Evolutionary conservation across 2,329 filamentous ascomycete species (phyloP), one percentile per base, ranked within the genome.

Genomic region (Cadophora sp.): DNA sequence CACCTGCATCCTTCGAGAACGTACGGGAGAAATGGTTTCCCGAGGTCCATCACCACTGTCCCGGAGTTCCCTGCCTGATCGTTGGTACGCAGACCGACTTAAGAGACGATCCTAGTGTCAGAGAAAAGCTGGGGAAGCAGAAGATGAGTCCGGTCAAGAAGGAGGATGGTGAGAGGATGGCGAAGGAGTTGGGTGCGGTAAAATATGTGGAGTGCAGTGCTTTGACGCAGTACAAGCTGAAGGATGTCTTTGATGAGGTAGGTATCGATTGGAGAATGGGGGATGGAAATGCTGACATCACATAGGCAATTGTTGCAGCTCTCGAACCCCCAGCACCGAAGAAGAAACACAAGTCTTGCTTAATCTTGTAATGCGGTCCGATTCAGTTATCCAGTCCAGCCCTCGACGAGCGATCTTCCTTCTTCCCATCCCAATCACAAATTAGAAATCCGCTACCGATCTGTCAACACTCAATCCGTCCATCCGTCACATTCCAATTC

Each of bases 191-290:
- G n/a, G 94, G 94, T 70, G 96, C 96, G 5, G 93, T 99, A 76
- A 98, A 97, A 85, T 99, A 99, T 77, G 96, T 98, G 72, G 96
- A 99, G 84, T 99, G 96, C 85, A 97, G 94, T 79, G 96, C 96
- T 67, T 84, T 99, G 80, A 98, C 96, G 71, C 96, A 99, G 84
- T 97, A 94, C 84, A 97, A 97, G 83, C 84, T 99, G 73, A 99
- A 99, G 86, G 96, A 98, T 79, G 96, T 99, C 22, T 99, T 99
- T 82, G 96, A 99, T 78, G 96, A 98, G 92, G 94, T 97, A 87
- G 75, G 87, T 24, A 4, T 24, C 8, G 16, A 14, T 24, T 27
- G 1, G 56, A 26, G 29, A 26, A 5, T 27, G 9, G 16, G n/a
- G 9, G 27, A 46, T 34, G 37, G 22, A 64, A 12, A 66, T 34